Base-by-base conservation (phyloP, 352 stramenopile species). In the Pythium grandisporangium region DNA sequence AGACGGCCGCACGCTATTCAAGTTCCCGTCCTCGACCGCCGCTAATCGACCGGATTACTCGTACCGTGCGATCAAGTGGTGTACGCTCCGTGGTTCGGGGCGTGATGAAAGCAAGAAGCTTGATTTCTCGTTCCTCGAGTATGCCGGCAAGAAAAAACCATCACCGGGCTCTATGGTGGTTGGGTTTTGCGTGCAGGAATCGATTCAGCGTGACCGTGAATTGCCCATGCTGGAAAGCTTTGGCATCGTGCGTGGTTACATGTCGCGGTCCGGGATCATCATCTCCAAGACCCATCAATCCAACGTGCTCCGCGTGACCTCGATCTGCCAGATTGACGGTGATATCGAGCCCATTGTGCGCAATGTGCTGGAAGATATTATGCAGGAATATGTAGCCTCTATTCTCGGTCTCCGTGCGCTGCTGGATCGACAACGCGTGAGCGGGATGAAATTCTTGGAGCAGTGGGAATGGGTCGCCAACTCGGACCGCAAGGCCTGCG, bases 391-490 rank as follows among this genome's bases (percentile, higher is more conserved):
- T 13, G 66, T 85, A 29, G 61, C 64, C 19, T 39, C 55, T 8
- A 51, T 85, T 22, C 47, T 58, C 5, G 57, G 64, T n/a, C 57
- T 83, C 21, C 46, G 61, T 6, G 60, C 53, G 16, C 50, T 86
- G 20, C 48, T 89, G 14, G 66, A 81, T n/a, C 55, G 76, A 6
- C 70, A 82, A 43, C 56, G 76, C 21, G 65, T 89, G 27, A 82
- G 76, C 40, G 63, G 65, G 16, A 66, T 86, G 51, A 56, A 64
- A 16, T 86, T 89, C 30, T 53, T 89, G 23, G 76, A 85, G 55
- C 70, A 84, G 44, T 89, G 70, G 70, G 70, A 84, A 34, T 89
- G 76, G 76, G 64, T 89, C 26, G 68, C 71, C 11, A 84, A 89
- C 32, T 51, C 65, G 4, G 72, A 86, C 41, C 61, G 76, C 11